These are phyloP conservation scores for Penstemon newberryi DNA, from an alignment of 257 asterid species.

Conservation along the genomic window DNA sequence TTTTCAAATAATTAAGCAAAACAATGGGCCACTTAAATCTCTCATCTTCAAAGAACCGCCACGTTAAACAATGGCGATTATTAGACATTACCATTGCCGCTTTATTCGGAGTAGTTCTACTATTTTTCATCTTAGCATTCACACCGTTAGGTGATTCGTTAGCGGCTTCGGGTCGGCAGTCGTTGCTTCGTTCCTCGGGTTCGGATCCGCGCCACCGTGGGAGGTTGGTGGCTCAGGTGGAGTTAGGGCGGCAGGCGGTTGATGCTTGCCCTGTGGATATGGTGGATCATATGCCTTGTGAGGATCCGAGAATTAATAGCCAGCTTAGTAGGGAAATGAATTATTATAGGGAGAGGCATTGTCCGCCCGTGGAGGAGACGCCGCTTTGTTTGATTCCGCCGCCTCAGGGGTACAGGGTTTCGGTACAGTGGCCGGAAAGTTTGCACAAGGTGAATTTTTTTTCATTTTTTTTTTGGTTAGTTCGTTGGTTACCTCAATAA, in stretches of 20 bases:
- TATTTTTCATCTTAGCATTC: conserved; percentile 45
- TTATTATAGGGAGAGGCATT: conserved; percentile 93
- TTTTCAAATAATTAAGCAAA: background rate
- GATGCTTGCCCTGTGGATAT: conserved; percentile 66
- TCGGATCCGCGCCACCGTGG: conserved; percentile 48
- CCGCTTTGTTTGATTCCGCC: conserved; percentile 96
- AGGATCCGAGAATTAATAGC: conserved; percentile 85
- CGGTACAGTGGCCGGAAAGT: conserved; percentile 95
- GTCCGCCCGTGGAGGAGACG: conserved; percentile 70
- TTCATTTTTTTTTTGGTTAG: background rate
- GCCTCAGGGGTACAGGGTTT: conserved; percentile 72
- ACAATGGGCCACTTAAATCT: conserved; percentile 45
- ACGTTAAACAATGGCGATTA: conserved; percentile 42
- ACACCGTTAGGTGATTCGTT: conserved; percentile 47
- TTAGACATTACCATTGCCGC: conserved; percentile 42
- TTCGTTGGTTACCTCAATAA: background rate
- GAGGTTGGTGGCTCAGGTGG: conserved; percentile 36
- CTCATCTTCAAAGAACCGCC: conserved; percentile 36
- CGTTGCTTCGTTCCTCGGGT: conserved; percentile 31
- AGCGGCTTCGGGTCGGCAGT: conserved; percentile 41
- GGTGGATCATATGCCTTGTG: conserved; percentile 98
- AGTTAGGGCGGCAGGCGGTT: conserved; percentile 44
- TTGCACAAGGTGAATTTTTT: conserved; percentile 62
- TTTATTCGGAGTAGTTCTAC: conserved; percentile 42
- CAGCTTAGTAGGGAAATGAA: conserved; percentile 98